These are phyloP conservation scores for Leccinellum luteum DNA, from an alignment of 768 basidiomycete genomes.

Conservation along the genomic window DNA sequence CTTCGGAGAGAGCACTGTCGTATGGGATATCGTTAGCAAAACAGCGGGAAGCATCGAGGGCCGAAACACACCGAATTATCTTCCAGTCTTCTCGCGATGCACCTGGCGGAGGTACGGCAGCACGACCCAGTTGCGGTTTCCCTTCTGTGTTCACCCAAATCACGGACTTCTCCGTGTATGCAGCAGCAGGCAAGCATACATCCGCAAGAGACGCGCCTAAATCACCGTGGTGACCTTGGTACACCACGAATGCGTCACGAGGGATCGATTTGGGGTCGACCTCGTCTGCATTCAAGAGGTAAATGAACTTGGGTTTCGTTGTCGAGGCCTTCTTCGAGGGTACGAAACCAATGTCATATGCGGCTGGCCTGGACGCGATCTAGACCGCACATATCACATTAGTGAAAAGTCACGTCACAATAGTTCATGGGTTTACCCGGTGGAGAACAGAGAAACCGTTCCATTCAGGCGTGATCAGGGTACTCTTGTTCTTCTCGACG, in stretches of 20 bases:
- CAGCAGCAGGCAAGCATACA: slow-evolving; percentile 87
- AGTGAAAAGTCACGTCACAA: neutral
- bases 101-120: slow-evolving; percentile 93
- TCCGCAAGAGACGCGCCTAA: slow-evolving; percentile 96
- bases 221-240: slow-evolving; percentile 98
- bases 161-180: slow-evolving; percentile 88
- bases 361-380: slow-evolving; percentile 90
- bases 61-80: slow-evolving; percentile 66
- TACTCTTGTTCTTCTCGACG: slow-evolving; percentile 72
- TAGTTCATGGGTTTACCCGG: slow-evolving; percentile 50
- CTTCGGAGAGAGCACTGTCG: slow-evolving; percentile 81
- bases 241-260: slow-evolving; percentile 91
- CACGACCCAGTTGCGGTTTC: slow-evolving; percentile 82
- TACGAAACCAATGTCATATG: slow-evolving; percentile 93
- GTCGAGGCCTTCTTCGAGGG: slow-evolving; percentile 75
- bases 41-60: neutral
- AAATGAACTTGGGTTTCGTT: slow-evolving; percentile 89
- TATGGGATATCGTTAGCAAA: neutral
- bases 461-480: slow-evolving; percentile 86
- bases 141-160: slow-evolving; percentile 99
- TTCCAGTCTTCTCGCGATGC: slow-evolving; percentile 97
- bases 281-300: slow-evolving; percentile 95
- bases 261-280: slow-evolving; percentile 87
- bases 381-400: slow-evolving; percentile 28
- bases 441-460: slow-evolving; percentile 93